Evolutionary conservation across 345 rosid genomes (phyloP).

Genomic region (Melaleuca quinquenervia): DNA sequence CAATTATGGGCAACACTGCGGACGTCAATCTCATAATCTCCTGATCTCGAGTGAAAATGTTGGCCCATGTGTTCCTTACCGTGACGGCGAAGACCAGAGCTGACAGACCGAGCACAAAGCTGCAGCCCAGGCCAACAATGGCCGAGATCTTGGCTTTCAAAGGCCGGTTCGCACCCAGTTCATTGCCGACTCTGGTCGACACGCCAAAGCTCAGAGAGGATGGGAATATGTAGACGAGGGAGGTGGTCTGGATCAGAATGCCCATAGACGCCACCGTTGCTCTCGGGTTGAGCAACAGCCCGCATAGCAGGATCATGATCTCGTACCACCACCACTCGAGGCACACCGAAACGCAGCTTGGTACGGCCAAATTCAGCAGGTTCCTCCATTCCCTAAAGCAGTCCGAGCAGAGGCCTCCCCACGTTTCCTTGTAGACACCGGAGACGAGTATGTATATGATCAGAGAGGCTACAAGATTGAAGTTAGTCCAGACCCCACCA

Average conservation of each 20-base stretch:
- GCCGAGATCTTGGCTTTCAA: conserved; percentile 44
- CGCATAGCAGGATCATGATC: conserved; percentile 67
- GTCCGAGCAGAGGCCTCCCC: conserved; percentile 54
- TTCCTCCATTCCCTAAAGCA: conserved; percentile 48
- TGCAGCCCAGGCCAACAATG: conserved; percentile 32
- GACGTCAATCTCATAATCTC: conserved; percentile 50
- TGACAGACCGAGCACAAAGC: conserved; percentile 44
- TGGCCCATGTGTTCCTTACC: conserved; percentile 55
- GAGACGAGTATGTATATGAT: conserved; percentile 45
- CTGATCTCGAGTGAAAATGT: conserved; percentile 46
- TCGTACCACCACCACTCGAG: conserved; percentile 97
- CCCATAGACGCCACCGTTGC: conserved; percentile 77
- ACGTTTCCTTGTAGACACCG: conserved; percentile 30
- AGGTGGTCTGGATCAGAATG: conserved; percentile 64
- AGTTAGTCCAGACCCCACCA: conserved; percentile 58
- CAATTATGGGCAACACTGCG: conserved; percentile 50
- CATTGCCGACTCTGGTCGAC: conserved; percentile 68
- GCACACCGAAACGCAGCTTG: conserved; percentile 73
- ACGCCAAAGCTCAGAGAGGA: conserved; percentile 71
- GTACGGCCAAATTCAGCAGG: conserved; percentile 45
- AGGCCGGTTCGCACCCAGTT: conserved; percentile 57
- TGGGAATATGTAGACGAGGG: conserved; percentile 70
- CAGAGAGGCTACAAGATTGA: conserved; percentile 46
- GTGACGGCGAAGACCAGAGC: conserved; percentile 32
- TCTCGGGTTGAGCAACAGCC: conserved; percentile 39